A percentile compares a stretch with the other conserved stretches of the same genome.
phyloP scores from a whole-genome alignment of 164 flowering plant species.

The Berberis thunbergii region DNA sequence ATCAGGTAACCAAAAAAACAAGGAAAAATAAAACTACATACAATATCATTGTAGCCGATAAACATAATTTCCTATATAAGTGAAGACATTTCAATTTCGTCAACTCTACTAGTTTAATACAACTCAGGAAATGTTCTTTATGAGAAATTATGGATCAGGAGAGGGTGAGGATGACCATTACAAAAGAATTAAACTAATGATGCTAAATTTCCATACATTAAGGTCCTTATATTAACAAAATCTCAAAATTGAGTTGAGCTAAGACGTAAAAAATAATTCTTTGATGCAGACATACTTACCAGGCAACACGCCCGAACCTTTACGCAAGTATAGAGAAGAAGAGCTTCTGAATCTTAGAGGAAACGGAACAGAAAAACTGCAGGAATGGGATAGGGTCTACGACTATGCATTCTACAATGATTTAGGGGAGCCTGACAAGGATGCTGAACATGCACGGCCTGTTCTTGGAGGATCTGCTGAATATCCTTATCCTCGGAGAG shows the following conservation, averaged over 20 bases:
- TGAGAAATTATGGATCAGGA: background rate
- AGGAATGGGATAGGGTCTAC: conserved; percentile 85
- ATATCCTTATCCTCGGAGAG: conserved; percentile 78
- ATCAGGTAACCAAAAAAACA: conserved; percentile 11
- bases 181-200: background rate
- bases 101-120: background rate
- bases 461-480: conserved; percentile 61
- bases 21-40: background rate
- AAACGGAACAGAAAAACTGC: conserved; percentile 45
- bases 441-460: conserved; percentile 40
- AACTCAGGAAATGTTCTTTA: background rate
- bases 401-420: conserved; percentile 86
- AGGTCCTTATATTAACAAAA: background rate
- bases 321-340: conserved; percentile 49
- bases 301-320: conserved; percentile 46
- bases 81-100: background rate
- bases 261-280: background rate
- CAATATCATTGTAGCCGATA: background rate
- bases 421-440: conserved; percentile 61
- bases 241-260: background rate
- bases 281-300: conserved; percentile 59
- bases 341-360: conserved; percentile 64
- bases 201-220: background rate
- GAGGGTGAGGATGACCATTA: background rate
- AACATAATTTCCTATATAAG: background rate